These are phyloP conservation scores for Syzygium malaccense DNA, from an alignment of 441 rosid genomes.

Conservation along the genomic window DNA sequence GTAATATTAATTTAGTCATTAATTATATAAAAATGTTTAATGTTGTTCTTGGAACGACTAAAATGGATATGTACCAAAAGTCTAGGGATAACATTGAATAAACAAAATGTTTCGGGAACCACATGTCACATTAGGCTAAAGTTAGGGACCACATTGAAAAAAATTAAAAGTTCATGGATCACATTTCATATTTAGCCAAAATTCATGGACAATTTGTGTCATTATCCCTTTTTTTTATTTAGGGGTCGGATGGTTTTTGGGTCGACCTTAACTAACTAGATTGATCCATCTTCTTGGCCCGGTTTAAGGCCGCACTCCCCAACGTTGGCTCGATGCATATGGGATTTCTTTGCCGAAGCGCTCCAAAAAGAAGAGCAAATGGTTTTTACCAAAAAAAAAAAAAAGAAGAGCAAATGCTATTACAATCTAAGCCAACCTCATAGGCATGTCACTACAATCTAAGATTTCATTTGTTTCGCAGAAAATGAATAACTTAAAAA, in stretches of 20 bases:
- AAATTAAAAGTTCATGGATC: no score
- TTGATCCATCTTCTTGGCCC: not conserved
- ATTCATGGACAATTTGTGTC: no score
- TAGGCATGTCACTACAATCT: not conserved
- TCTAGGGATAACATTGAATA: no score
- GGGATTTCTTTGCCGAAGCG: not conserved
- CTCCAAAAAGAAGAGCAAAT: not conserved
- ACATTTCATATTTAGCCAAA: no score
- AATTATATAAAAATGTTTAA: no score
- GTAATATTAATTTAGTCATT: no score
- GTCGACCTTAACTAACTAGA: not conserved
- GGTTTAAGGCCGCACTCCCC: not conserved
- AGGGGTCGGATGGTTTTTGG: rapidly evolving
- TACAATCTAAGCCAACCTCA: not conserved
- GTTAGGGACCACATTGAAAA: no score
- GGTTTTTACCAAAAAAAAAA: not conserved
- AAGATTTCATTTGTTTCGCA: rapidly evolving
- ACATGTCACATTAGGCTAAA: no score
- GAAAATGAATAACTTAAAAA: rapidly evolving
- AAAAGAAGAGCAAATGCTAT: not conserved
- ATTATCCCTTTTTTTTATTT: not conserved
- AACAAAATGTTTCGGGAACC: no score
- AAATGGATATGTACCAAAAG: no score
- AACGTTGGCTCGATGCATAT: rapidly evolving
- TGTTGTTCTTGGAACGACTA: no score